A percentile compares a stretch with the other conserved stretches of the same genome.
These are phyloP conservation scores for Protostelium mycophagum DNA, from an alignment of 78 protist genomes.

Conservation along the genomic window DNA sequence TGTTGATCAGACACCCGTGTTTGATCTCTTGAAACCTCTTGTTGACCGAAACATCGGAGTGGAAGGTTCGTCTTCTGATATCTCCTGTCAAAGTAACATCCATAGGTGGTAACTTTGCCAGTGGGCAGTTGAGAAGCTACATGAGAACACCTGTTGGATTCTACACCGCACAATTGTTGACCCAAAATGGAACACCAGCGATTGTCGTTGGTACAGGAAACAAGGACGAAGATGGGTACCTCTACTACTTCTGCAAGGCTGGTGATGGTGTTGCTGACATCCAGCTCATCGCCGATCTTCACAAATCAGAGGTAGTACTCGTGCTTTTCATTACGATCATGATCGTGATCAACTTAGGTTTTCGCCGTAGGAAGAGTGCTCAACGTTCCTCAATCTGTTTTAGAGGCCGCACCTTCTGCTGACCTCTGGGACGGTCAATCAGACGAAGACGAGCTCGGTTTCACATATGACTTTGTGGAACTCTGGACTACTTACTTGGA, in stretches of 20 bases:
- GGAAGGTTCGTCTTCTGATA: slow-evolving; percentile 10
- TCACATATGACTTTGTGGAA: slow-evolving; percentile 68
- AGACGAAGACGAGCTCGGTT: slow-evolving; percentile 85
- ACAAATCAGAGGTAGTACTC: slow-evolving; percentile 66
- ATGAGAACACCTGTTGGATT: slow-evolving; percentile 71
- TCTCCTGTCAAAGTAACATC: not conserved
- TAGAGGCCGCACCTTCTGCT: slow-evolving; percentile 75
- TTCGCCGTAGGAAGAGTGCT: slow-evolving; percentile 33
- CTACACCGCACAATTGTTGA: slow-evolving; percentile 64
- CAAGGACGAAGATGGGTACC: slow-evolving; percentile 79
- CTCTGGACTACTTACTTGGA: slow-evolving; percentile 27
- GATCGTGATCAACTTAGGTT: slow-evolving; percentile 8
- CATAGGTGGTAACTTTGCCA: not conserved
- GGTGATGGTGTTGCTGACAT: slow-evolving; percentile 83
- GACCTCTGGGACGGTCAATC: slow-evolving; percentile 89
- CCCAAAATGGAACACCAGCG: slow-evolving; percentile 36
- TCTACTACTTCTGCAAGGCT: slow-evolving; percentile 80
- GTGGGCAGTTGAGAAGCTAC: slow-evolving; percentile 72
- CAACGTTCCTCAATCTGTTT: slow-evolving; percentile 37
- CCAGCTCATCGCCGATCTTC: slow-evolving; percentile 77
- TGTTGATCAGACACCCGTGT: slow-evolving; percentile 70
- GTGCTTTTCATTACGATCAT: not conserved
- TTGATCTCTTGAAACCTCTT: slow-evolving; percentile 14
- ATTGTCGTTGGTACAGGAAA: slow-evolving; percentile 69
- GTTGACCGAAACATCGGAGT: slow-evolving; percentile 37